phyloP scores from a whole-genome alignment of 2,329 filamentous ascomycete species.

The Beauveria asiatica region DNA sequence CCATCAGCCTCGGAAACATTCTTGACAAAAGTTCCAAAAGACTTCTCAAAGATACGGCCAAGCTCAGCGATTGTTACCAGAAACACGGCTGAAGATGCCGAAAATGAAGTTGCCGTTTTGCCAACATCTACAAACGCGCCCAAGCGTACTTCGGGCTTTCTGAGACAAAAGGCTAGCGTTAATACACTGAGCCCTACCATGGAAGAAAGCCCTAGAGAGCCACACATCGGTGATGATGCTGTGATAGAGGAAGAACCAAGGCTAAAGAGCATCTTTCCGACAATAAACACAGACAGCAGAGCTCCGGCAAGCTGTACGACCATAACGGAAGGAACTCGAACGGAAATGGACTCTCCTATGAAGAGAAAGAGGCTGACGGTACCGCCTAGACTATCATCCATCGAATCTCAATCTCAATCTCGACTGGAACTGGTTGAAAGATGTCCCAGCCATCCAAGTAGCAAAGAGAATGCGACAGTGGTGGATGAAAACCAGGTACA shows the following conservation, averaged over 20 bases:
- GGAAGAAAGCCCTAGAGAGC: constrained; percentile 19
- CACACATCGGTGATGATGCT: neutral
- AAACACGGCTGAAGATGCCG: constrained; percentile 15
- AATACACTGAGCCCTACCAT: constrained; percentile 23
- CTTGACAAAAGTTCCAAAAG: constrained; percentile 27
- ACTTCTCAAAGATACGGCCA: constrained; percentile 16
- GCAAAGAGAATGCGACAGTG: neutral
- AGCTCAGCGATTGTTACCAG: constrained; percentile 12
- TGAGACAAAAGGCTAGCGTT: constrained; percentile 18
- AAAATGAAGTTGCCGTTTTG: neutral
- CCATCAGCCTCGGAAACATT: constrained; percentile 35
- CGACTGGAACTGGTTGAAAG: neutral
- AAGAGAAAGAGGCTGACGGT: constrained; percentile 3
- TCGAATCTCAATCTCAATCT: neutral
- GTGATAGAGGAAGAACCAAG: neutral
- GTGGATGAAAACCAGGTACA: neutral
- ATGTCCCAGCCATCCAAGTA: neutral
- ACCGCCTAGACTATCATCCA: constrained; percentile 4
- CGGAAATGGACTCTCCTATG: neutral
- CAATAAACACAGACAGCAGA: neutral
- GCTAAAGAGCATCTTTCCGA: neutral
- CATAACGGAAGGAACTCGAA: neutral
- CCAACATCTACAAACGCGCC: constrained; percentile 4
- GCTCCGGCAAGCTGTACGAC: neutral
- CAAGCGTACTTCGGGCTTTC: constrained; percentile 17